Evolutionary conservation across 202 grass and related monocot genomes (phyloP).

Genomic region (Saccharum hybrid): DNA sequence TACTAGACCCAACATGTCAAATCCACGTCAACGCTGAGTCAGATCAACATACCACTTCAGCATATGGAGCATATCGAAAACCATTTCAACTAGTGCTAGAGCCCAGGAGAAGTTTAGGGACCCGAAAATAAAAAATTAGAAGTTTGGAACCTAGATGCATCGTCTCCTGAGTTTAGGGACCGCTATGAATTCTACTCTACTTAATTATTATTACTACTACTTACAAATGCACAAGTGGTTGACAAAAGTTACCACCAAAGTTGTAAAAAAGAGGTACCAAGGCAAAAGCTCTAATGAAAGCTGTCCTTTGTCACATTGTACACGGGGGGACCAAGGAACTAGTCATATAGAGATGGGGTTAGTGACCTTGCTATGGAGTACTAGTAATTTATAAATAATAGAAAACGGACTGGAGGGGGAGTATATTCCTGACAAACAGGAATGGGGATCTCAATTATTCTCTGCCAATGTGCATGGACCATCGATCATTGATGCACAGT

Average conservation of each 20-base stretch:
- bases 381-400: background rate
- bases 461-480: constrained; percentile 30
- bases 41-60: background rate
- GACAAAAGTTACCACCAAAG: background rate
- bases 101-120: background rate
- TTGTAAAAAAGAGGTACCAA: background rate
- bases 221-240: background rate
- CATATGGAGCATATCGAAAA: too few species aligned
- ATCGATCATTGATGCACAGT: constrained; percentile 32
- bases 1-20: background rate
- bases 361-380: background rate
- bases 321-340: background rate
- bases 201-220: background rate
- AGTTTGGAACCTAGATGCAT: background rate
- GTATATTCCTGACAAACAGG: constrained; percentile 36
- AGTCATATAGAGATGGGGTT: background rate
- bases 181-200: background rate
- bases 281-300: background rate
- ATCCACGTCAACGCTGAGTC: background rate
- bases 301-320: background rate
- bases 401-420: background rate
- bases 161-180: background rate
- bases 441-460: constrained; percentile 39
- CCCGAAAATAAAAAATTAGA: background rate
- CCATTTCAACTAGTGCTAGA: too few species aligned